phyloP scores from a whole-genome alignment of 768 basidiomycete genomes.

The Leucosporidium scottii region DNA sequence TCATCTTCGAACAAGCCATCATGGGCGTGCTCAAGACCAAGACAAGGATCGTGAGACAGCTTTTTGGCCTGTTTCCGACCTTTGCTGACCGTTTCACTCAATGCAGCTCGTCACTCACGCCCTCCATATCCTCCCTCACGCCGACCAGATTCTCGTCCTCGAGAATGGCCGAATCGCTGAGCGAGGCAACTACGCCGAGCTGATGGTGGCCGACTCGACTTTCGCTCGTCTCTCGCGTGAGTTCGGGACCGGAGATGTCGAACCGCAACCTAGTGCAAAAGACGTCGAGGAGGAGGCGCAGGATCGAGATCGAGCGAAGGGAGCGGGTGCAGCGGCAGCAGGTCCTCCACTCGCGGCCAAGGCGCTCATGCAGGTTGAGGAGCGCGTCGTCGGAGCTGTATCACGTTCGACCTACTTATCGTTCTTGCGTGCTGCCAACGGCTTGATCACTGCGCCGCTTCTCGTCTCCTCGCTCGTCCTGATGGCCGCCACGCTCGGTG shows the following conservation, averaged over 20 bases:
- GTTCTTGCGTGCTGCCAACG: too few relatives aligned
- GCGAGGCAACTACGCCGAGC: slow-evolving; percentile 65
- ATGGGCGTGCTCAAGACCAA: slow-evolving; percentile 54
- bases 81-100: not conserved
- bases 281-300: slow-evolving; percentile 37
- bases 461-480: too few relatives aligned
- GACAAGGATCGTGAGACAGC: slow-evolving; percentile 56
- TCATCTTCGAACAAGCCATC: slow-evolving; percentile 78
- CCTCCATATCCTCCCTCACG: slow-evolving; percentile 76
- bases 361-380: slow-evolving; percentile 70
- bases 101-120: slow-evolving; percentile 75
- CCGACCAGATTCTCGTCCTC: slow-evolving; percentile 72
- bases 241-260: slow-evolving; percentile 55
- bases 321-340: not conserved
- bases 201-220: slow-evolving; percentile 58
- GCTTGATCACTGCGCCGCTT: too few relatives aligned
- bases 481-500: too few relatives aligned
- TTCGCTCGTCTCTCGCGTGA: slow-evolving; percentile 69
- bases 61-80: not conserved
- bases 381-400: slow-evolving; percentile 70
- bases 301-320: slow-evolving; percentile 10
- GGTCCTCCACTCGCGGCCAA: not conserved
- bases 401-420: slow-evolving; percentile 35
- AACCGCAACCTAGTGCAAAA: too few relatives aligned
- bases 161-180: slow-evolving; percentile 71